Percentiles rank a stretch among this genome's conserved stretches.
Conservation (phyloP, 805 yeast species). For the Candida xiaguanensis region DNA sequence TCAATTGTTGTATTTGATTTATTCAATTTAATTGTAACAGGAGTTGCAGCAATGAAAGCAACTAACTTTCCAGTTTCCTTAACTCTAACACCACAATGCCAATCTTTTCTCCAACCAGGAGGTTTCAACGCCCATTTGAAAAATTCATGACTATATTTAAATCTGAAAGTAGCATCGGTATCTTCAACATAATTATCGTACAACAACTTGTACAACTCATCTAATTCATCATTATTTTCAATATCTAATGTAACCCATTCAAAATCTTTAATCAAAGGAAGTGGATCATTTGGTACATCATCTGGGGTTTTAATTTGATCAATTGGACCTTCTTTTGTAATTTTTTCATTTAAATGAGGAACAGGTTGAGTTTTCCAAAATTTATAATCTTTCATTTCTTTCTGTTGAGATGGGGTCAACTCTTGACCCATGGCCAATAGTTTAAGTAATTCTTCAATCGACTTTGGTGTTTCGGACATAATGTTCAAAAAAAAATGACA, state of each 20-base stretch:
- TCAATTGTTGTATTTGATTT: constrained; percentile 42
- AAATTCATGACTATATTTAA: constrained; percentile 79
- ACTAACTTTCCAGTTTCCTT: constrained; percentile 71
- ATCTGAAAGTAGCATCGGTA: constrained; percentile 85
- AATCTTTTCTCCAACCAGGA: constrained; percentile 86
- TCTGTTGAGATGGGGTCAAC: constrained; percentile 55
- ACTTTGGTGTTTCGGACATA: constrained; percentile 20
- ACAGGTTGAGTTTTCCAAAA: constrained; percentile 99
- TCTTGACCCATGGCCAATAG: constrained; percentile 51
- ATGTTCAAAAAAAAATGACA: not conserved
- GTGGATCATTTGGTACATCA: constrained; percentile 69
- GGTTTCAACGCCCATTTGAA: constrained; percentile 91
- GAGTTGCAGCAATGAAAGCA: constrained; percentile 91
- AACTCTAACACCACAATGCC: constrained; percentile 94
- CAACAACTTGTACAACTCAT: constrained; percentile 74
- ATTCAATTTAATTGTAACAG: constrained; percentile 63
- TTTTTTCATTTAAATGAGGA: constrained; percentile 63
- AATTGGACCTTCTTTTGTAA: constrained; percentile 76
- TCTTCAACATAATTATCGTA: constrained; percentile 95
- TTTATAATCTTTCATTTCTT: constrained; percentile 83
- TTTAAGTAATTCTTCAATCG: constrained; percentile 59
- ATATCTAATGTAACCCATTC: constrained; percentile 85
- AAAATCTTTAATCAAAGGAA: constrained; percentile 70
- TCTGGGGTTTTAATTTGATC: constrained; percentile 63
- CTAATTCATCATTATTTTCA: constrained; percentile 49